phyloP scores from a whole-genome alignment of 225 moss, liverwort and hornwort species.

The Straminergon stramineum region DNA sequence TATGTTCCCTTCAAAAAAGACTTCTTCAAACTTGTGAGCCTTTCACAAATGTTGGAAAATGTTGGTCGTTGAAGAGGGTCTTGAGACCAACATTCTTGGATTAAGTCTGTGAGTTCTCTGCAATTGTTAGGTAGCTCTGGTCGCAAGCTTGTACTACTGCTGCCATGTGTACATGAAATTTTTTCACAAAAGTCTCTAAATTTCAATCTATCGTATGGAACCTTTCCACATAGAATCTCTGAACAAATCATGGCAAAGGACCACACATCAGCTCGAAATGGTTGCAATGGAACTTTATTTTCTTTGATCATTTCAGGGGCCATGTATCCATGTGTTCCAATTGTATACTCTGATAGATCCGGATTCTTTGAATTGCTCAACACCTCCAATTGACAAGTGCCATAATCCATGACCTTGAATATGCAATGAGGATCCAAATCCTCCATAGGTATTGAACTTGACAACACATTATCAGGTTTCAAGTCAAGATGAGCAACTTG shows the following conservation, averaged over 20 bases:
- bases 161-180: background rate
- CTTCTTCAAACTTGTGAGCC: background rate
- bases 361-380: background rate
- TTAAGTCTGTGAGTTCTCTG: background rate
- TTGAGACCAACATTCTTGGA: background rate
- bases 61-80: background rate
- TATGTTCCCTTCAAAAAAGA: background rate
- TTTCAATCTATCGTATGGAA: background rate
- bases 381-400: background rate
- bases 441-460: background rate
- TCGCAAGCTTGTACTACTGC: rapidly evolving
- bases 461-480: background rate
- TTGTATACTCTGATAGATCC: background rate
- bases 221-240: background rate
- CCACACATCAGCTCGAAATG: background rate
- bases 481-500: background rate
- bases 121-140: background rate
- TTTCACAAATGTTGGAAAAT: background rate
- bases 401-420: background rate
- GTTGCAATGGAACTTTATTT: background rate
- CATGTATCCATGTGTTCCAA: background rate
- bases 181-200: rapidly evolving
- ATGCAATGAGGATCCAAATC: background rate
- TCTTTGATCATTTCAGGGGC: background rate
- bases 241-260: background rate